Conservation (phyloP, 2,329 filamentous ascomycete genomes). For the Monosporascus sp. region DNA sequence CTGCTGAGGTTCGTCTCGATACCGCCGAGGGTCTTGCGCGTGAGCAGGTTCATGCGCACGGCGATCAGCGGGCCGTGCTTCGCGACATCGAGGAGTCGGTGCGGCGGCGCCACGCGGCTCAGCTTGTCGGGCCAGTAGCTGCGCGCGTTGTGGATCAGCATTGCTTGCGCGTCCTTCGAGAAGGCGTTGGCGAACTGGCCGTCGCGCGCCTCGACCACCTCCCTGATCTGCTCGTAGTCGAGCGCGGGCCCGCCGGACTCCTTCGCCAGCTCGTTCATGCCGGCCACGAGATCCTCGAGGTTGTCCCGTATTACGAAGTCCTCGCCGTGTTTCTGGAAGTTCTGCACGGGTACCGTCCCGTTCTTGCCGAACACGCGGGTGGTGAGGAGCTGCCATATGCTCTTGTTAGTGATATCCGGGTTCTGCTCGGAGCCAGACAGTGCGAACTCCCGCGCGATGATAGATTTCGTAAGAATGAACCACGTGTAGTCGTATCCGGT, state of each 20-base stretch:
- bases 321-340: slow-evolving; percentile 52
- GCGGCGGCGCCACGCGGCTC: slow-evolving; percentile 48
- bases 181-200: slow-evolving; percentile 50
- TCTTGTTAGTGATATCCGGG: slow-evolving; percentile 55
- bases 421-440: slow-evolving; percentile 61
- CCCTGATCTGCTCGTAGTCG: slow-evolving; percentile 37
- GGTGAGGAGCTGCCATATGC: slow-evolving; percentile 45
- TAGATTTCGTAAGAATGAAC: slow-evolving; percentile 55
- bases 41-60: slow-evolving; percentile 55
- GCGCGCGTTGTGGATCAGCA: slow-evolving; percentile 54
- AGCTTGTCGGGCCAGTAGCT: slow-evolving; percentile 50
- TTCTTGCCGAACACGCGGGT: slow-evolving; percentile 46
- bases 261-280: slow-evolving; percentile 53
- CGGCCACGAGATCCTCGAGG: slow-evolving; percentile 48
- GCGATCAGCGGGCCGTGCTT: slow-evolving; percentile 55
- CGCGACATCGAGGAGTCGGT: slow-evolving; percentile 45
- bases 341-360: slow-evolving; percentile 50
- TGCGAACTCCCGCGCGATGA: slow-evolving; percentile 57
- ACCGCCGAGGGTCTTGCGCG: slow-evolving; percentile 55
- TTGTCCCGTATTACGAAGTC: slow-evolving; percentile 57
- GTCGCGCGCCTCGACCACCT: slow-evolving; percentile 48
- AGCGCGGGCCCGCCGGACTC: slow-evolving; percentile 42
- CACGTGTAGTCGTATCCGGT: slow-evolving; percentile 60
- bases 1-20: slow-evolving; percentile 55
- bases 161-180: slow-evolving; percentile 56